Evolutionary conservation across 441 rosid species (phyloP), one percentile per base, ranked within the genome.

Genomic region (Syzygium malaccense): DNA sequence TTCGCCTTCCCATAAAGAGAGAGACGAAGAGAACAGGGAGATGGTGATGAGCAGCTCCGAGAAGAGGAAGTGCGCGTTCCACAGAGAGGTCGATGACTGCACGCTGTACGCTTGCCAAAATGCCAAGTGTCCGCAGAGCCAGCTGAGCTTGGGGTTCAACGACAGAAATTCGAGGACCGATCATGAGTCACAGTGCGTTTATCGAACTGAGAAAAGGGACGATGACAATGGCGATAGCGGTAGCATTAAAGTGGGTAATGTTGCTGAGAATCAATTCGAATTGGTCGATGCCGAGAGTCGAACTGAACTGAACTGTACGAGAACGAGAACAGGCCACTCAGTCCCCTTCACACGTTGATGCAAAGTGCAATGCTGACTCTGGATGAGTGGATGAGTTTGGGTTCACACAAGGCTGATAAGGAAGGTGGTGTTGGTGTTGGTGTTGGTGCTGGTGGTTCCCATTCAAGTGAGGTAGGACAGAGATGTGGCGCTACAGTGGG

Each of bases 51-150:
- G n/a, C 14, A 11, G 20, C 51, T 23, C 13, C 6, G 90, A 88
- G 66, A 93, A 93, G 85, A 89, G 94, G 88, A 91, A 93, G 91
- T 85, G 92, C 58, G 85, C 1, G 30, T 91, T 91, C 45, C 85
- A 80, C 55, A 5, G 56, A 26, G 92, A 88, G 37, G 86, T 12
- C 15, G 11, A 26, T 19, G 89, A 66, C 32, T 18, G 10, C n/a
- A 83, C 12, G 8, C 14, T 49, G 33, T 91, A 89, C 45, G 51
- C 88, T 30, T 89, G 92, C 80, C 87, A 87, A 41, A 88, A 90
- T 54, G 20, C 2, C 5, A 33, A 86, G 85, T 89, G 91, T 71
- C 93, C 91, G 2, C 87, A 53, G n/a, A 89, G 90, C 64, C 64
- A 86, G 45, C 12, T 33, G 75, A 87, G 86, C 32, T 28, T 55